A percentile compares a stretch with the other conserved stretches of the same genome.
These are phyloP conservation scores for Anastatica hierochuntica DNA, from an alignment of 345 rosid genomes.

Conservation along the genomic window DNA sequence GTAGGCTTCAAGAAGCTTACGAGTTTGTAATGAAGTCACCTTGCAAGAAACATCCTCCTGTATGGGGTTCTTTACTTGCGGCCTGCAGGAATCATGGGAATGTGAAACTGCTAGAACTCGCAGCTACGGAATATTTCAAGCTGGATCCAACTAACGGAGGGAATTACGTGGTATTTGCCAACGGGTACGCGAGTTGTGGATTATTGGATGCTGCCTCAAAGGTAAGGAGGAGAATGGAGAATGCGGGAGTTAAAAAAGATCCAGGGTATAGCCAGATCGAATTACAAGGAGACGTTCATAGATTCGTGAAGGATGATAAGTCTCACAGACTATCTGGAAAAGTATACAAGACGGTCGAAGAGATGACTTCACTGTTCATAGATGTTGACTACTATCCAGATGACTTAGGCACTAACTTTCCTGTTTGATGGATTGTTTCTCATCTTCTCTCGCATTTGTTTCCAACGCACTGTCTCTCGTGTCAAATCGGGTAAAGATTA, in stretches of 20 bases:
- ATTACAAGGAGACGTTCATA: constrained; percentile 40
- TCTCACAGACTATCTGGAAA: constrained; percentile 36
- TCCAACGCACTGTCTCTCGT: no score
- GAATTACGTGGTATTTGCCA: constrained; percentile 54
- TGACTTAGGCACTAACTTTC: not conserved
- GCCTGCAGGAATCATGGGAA: constrained; percentile 63
- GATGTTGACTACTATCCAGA: constrained; percentile 31
- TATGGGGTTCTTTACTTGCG: constrained; percentile 72
- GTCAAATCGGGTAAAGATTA: no score
- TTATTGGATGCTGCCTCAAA: constrained; percentile 46
- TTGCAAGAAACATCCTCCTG: constrained; percentile 44
- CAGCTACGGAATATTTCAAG: no score
- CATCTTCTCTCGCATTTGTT: no score
- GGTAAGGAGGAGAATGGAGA: constrained; percentile 42
- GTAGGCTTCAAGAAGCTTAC: constrained; percentile 55
- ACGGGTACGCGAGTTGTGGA: constrained; percentile 54
- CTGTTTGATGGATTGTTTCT: no score
- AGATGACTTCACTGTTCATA: constrained; percentile 35
- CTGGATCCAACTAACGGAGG: constrained; percentile 54
- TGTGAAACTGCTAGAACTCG: constrained; percentile 31
- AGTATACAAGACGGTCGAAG: constrained; percentile 35
- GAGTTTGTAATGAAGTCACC: constrained; percentile 49
- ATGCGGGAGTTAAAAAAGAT: constrained; percentile 38
- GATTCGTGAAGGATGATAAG: no score
- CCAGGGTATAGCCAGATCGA: constrained; percentile 63